Evolutionary conservation across 2,329 filamentous ascomycete genomes (phyloP), one percentile per base, ranked within the genome.

Genomic region (Xylaria sp.): DNA sequence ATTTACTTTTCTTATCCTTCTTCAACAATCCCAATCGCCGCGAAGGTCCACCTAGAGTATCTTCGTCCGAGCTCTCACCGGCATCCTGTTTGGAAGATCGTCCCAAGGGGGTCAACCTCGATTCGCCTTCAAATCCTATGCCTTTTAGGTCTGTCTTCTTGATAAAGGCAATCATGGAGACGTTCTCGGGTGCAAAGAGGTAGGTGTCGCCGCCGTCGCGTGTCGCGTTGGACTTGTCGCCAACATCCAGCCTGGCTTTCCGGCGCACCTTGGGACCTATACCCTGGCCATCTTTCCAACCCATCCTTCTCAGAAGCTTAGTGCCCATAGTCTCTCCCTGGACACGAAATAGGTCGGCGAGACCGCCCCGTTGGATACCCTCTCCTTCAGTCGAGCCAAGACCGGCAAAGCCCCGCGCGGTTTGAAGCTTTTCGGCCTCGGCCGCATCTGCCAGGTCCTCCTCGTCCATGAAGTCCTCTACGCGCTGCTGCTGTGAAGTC

Each of bases 391-490:
- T 87, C 35, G 83, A 81, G 1, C 92, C 92, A 35, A 97, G 78
- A 0, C 89, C 90, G 0, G 89, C 83, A 72, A 94, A 97, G 0
- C 82, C 83, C 56, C 86, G 80, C 0, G 85, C 80, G 0, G 90
- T 95, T 68, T 93, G 83, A 39, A 97, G 76, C 62, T 83, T 83
- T 68, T 87, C 84, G 2, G 88, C 81, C 74, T 96, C 92, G 59
- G 89, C 91, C 0, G 88, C 89, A 72, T 96, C 92, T 5, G 89
- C 90, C 39, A 96, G 79, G 74, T 99, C 94, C 72, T 99, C 94
- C 48, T 96, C 93, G 69, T 99, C 94, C 94, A 99, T 99, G 68
- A 92, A 97, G 71, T 97, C 92, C 73, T 97, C 92, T 0, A 86
- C 84, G 50, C 62, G 62, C 52, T 87, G 85, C 70, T 51, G 49